phyloP scores from a whole-genome alignment of 768 basidiomycete species.

The Boletus rubropictus region DNA sequence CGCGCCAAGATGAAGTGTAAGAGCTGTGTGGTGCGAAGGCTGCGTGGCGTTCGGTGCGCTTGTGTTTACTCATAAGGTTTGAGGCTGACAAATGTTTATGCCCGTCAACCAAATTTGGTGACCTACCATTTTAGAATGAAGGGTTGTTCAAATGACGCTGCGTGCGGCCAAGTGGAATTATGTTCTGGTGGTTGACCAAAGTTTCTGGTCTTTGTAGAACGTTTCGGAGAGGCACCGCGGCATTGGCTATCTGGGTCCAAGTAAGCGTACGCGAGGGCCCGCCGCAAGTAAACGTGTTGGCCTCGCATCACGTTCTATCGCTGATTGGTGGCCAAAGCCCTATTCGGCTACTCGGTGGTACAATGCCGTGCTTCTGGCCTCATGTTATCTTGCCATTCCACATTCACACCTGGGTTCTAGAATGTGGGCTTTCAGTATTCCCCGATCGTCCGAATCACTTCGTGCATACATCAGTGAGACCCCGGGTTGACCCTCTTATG shows the following conservation, averaged over 20 bases:
- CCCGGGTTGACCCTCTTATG: conserved; percentile 9
- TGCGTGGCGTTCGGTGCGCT: conserved; percentile 14
- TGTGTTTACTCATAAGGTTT: conserved; percentile 11
- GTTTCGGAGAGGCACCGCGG: conserved; percentile 1
- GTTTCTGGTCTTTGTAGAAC: conserved; percentile 12
- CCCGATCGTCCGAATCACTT: conserved; percentile 20
- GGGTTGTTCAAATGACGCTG: conserved; percentile 13
- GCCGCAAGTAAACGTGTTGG: conserved; percentile 13
- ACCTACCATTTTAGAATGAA: conserved; percentile 16
- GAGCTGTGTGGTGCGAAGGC: conserved; percentile 11
- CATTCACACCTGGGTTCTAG: conserved; percentile 22
- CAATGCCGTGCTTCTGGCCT: conserved; percentile 24
- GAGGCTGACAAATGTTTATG: conserved; percentile 23
- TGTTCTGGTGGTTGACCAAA: conserved; percentile 4
- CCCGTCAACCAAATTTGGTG: conserved; percentile 14
- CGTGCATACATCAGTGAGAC: conserved; percentile 14
- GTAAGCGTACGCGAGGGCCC: conserved; percentile 11
- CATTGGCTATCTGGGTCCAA: conserved; percentile 8
- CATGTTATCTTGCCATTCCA: conserved; percentile 25
- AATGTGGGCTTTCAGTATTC: conserved; percentile 13
- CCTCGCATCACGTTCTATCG: conserved; percentile 12
- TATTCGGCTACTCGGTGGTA: conserved; percentile 12
- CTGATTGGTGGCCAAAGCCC: conserved; percentile 14
- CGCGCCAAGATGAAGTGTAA: conserved; percentile 9
- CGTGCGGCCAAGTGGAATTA: conserved; percentile 6